These are phyloP conservation scores for Dendrobium officinale DNA, from an alignment of 106 monocot species.

Conservation along the genomic window DNA sequence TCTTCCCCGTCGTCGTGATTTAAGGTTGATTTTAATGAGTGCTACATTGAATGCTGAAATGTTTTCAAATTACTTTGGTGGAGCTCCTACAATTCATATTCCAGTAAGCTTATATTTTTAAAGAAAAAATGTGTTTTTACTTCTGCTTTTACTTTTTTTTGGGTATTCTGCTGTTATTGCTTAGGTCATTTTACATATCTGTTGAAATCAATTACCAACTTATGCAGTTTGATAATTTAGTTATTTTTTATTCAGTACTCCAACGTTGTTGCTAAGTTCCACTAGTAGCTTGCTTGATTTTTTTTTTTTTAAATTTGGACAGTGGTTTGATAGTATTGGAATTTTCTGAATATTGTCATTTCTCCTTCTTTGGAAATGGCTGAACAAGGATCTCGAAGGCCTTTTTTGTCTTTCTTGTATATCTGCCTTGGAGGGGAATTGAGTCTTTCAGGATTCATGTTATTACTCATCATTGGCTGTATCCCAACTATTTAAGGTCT, in stretches of 20 bases:
- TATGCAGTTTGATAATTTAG: background rate
- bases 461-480: background rate
- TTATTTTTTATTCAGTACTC: background rate
- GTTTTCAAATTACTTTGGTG: slow-evolving; percentile 93
- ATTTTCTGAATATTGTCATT: background rate
- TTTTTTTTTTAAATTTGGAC: background rate
- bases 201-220: background rate
- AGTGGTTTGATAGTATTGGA: background rate
- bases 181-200: background rate
- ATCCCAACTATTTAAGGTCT: no score
- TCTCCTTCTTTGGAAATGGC: no score
- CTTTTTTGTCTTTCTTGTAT: no score
- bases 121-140: background rate
- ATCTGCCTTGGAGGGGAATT: background rate
- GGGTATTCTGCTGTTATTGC: background rate
- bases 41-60: slow-evolving; percentile 98
- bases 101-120: slow-evolving; percentile 48
- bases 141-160: background rate
- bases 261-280: no score
- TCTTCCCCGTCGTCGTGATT: slow-evolving; percentile 75
- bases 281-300: background rate
- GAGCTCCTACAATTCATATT: slow-evolving; percentile 92
- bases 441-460: background rate
- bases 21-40: slow-evolving; percentile 97
- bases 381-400: no score